Evolutionary conservation across 192 early-diverging fungal species (phyloP), one percentile per base, ranked within the genome.

Genomic region (Phycomyces nitens): DNA sequence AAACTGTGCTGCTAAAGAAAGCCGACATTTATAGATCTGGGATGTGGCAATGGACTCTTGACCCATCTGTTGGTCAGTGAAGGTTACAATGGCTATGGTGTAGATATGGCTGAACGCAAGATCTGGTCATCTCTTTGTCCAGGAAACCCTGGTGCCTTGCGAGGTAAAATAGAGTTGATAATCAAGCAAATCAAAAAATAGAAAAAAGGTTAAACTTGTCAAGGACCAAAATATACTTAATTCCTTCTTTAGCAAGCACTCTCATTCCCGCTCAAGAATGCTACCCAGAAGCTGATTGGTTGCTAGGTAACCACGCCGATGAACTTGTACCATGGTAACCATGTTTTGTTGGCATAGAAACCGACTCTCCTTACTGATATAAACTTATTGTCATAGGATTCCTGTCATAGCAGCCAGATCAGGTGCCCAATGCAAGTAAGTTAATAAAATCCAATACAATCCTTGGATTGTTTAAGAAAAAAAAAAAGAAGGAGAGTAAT

Each of bases 301-400:
- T 94, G 20, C 88, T 94, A 58, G 93, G 90, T 5, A 94, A 94
- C 77, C 93, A 94, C 64, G 87, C 93, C 2, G 93, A 94, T 69
- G 93, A 94, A 68, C 76, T 94, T 27, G 88, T 88, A 12, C 87
- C 89, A 20, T 94, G 93, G 87, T 78, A 68, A 67, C 44, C 29
- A 34, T 56, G 40, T 42, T 43, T 23, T 47, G 53, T 20, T 66
- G 27, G 26, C 29, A 34, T 34, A 7, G 29, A 34, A 34, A 34
- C 29, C 29, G 29, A 34, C 29, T 34, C 29, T 34, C 29, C 29
- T 34, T 34, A 65, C 47, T 57, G 21, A 47, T 20, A 15, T 56
- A 16, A 49, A 39, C 39, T 58, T 56, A 16, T 56, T 2, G 7
- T 15, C 42, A 18, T 50, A 78, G 77, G 87, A 86, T 92, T 23